Evolutionary conservation across 2,329 filamentous ascomycete species (phyloP), one percentile per base, ranked within the genome.

Genomic region (Rosellinia necatrix): DNA sequence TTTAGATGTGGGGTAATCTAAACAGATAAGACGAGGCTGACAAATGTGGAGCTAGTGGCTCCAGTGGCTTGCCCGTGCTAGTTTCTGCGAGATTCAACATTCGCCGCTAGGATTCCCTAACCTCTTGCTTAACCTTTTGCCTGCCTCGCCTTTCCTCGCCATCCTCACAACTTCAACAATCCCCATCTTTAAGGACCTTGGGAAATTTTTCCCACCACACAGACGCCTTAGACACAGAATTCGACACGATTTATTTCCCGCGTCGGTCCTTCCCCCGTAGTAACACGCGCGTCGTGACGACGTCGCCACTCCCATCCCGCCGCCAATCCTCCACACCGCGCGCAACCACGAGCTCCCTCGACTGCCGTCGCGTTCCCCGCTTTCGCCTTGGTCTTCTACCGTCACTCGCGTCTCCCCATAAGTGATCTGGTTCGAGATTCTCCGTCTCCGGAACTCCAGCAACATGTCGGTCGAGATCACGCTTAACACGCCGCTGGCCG

Each of bases 401-500:
- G 17, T 32, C 44, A 4, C 24, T 41, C 24, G 22, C 35, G 13
- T 32, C 12, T 32, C 40, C 32, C 41, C 19, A 6, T 38, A 6
- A n/a, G 13, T 6, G 13, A 17, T 27, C 19, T 12, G 13, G 19
- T 6, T 13, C 6, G 19, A 9, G 9, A 9, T 42, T n/a, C 19
- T 21, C 44, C 13, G 13, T 40, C 32, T 10, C 6, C 8, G n/a
- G 3, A 32, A 19, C n/a, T 5, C 19, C 5, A 35, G 38, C 71
- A 81, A 62, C 53, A 97, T 97, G 90, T 81, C 91, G 64, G 83
- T 91, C 74, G 87, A 92, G 71, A 82, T 96, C 62, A 78, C 83
- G 51, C 81, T 89, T 64, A 88, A 89, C 67, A 91, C 92, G 71
- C 90, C 91, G 43, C 80, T 97, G 70, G 92, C 92, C 64, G 84